phyloP scores from a whole-genome alignment of 495 filamentous ascomycete species.

The Sphaerosporella brunnea region DNA sequence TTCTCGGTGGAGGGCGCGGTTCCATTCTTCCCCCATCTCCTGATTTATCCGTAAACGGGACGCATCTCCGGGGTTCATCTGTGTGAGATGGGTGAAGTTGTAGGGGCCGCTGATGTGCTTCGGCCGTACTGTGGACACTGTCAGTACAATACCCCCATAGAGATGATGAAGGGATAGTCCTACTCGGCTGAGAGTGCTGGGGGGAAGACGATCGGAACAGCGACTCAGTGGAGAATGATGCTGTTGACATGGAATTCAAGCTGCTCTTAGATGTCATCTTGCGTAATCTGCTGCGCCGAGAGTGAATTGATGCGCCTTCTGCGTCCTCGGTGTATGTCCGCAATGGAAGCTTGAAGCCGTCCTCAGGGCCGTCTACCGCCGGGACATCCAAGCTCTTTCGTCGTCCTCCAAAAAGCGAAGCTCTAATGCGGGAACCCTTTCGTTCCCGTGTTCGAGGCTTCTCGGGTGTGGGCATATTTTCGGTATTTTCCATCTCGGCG shows the following conservation, averaged over 20 bases:
- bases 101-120: conserved; percentile 24
- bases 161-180: neutral
- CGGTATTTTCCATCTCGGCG: conserved; percentile 13
- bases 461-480: conserved; percentile 1
- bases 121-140: conserved; percentile 11
- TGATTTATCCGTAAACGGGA: neutral
- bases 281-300: conserved; percentile 16
- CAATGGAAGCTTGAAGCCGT: neutral
- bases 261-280: conserved; percentile 23
- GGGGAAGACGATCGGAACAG: neutral
- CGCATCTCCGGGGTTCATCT: conserved; percentile 20
- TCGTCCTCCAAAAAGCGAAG: conserved; percentile 20
- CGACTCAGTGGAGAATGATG: conserved; percentile 3
- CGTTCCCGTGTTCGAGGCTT: conserved; percentile 14
- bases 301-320: conserved; percentile 10
- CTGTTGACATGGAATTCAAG: conserved; percentile 9
- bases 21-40: conserved; percentile 7
- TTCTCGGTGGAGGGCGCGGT: conserved; percentile 4
- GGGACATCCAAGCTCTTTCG: conserved; percentile 15
- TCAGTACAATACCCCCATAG: neutral
- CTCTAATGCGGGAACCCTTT: conserved; percentile 21
- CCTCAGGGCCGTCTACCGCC: neutral
- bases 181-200: neutral
- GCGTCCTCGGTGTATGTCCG: conserved; percentile 8
- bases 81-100: conserved; percentile 23